A percentile compares a stretch with the other conserved stretches of the same genome.
phyloP scores from a whole-genome alignment of 2,329 filamentous ascomycete species.

The Aplosporella prunicola region DNA sequence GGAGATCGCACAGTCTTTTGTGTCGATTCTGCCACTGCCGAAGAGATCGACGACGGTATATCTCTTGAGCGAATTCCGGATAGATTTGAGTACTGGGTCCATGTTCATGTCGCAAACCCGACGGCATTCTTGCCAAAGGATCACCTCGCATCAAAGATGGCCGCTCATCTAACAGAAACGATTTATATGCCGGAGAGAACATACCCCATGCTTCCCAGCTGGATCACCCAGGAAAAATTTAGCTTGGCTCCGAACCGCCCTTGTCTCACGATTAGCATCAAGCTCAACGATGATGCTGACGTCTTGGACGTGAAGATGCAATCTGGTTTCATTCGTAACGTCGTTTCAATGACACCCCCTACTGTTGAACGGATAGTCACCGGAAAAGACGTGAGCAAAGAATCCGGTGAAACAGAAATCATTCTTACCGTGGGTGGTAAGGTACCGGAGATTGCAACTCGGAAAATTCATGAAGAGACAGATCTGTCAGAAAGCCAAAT shows the following conservation, averaged over 20 bases:
- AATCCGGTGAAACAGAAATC: constrained; percentile 1
- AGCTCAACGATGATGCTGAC: constrained; percentile 42
- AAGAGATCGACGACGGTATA: constrained; percentile 70
- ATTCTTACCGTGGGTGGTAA: constrained; percentile 26
- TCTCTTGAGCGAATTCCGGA: constrained; percentile 54
- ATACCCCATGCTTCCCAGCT: constrained; percentile 48
- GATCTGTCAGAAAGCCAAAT: constrained; percentile 14
- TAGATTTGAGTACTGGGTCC: constrained; percentile 58
- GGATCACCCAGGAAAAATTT: constrained; percentile 41
- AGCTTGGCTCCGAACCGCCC: constrained; percentile 46
- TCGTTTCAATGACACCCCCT: constrained; percentile 43
- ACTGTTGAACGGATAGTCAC: constrained; percentile 27
- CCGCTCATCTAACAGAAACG: constrained; percentile 48
- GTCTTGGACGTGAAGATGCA: constrained; percentile 46
- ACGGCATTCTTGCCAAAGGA: constrained; percentile 57
- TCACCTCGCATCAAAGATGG: constrained; percentile 49
- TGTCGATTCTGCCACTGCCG: constrained; percentile 57
- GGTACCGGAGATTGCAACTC: constrained; percentile 11
- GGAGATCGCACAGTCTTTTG: constrained; percentile 55
- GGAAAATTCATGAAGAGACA: neutral
- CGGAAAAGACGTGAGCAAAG: constrained; percentile 15
- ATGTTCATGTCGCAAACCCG: constrained; percentile 70
- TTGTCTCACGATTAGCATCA: constrained; percentile 51
- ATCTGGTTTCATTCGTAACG: constrained; percentile 46
- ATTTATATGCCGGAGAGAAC: constrained; percentile 49